phyloP scores from a whole-genome alignment of 169 alveolate species.

The Plasmodium reichenowi region DNA sequence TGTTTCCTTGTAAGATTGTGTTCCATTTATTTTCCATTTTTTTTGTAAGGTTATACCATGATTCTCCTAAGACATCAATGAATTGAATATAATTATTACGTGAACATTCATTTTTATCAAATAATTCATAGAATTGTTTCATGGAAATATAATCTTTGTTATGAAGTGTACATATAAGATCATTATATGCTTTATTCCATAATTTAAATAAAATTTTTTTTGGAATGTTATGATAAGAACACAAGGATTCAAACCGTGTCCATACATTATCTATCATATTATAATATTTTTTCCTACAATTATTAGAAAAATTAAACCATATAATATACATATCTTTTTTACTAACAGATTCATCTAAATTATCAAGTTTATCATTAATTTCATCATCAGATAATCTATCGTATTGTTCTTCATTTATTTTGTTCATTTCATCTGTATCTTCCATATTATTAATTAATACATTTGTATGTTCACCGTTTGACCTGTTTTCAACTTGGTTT shows the following conservation, averaged over 20 bases:
- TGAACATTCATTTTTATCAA: slow-evolving; percentile 30
- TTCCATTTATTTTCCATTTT: slow-evolving; percentile 15
- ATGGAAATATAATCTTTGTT: background rate
- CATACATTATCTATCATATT: slow-evolving; percentile 12
- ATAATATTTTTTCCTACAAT: background rate
- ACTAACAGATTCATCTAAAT: background rate
- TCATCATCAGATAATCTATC: slow-evolving; percentile 15
- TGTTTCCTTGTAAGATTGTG: background rate
- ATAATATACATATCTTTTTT: slow-evolving; percentile 20
- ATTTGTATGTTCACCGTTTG: background rate
- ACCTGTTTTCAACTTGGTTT: too few species aligned
- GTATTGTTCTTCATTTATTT: background rate
- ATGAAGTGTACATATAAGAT: slow-evolving; percentile 14
- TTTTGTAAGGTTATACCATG: background rate
- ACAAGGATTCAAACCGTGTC: slow-evolving; percentile 1
- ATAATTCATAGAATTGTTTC: slow-evolving; percentile 7
- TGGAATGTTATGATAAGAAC: slow-evolving; percentile 15
- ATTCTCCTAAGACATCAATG: slow-evolving; percentile 5
- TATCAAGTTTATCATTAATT: background rate
- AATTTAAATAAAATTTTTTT: background rate
- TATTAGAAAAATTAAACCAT: slow-evolving; percentile 30
- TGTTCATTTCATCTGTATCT: background rate
- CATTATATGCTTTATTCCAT: slow-evolving; percentile 10
- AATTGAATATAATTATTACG: slow-evolving; percentile 11
- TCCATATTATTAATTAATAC: background rate